Evolutionary conservation across 1,284 basidiomycete genomes (phyloP).

Genomic region (Heterobasidion occidentale): DNA sequence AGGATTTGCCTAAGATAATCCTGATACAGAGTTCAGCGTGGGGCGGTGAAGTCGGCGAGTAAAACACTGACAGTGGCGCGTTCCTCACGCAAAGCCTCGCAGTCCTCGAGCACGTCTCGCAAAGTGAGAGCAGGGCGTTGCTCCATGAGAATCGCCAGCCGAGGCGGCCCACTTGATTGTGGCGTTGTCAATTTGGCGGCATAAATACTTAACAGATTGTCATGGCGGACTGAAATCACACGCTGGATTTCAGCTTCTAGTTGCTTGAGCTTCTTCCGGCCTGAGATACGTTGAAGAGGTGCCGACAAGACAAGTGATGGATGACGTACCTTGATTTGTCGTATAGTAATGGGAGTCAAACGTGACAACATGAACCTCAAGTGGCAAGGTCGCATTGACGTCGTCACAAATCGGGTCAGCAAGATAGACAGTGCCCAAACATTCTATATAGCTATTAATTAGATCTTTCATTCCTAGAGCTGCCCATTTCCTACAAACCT

Average conservation of each 20-base stretch:
- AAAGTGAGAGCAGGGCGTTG: slow-evolving; percentile 55
- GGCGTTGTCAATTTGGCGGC: slow-evolving; percentile 55
- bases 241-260: slow-evolving; percentile 57
- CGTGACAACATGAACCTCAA: slow-evolving; percentile 58
- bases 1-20: slow-evolving; percentile 68
- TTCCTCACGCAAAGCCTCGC: slow-evolving; percentile 56
- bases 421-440: slow-evolving; percentile 55
- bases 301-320: not conserved
- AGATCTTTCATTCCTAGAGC: not conserved
- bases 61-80: slow-evolving; percentile 43
- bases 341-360: slow-evolving; percentile 64
- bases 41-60: not conserved
- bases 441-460: slow-evolving; percentile 30
- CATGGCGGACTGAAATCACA: slow-evolving; percentile 49
- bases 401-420: slow-evolving; percentile 69
- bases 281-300: not conserved
- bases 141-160: slow-evolving; percentile 57
- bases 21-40: slow-evolving; percentile 22
- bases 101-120: slow-evolving; percentile 62
- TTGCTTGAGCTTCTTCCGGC: slow-evolving; percentile 56
- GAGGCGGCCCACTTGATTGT: slow-evolving; percentile 38
- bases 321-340: slow-evolving; percentile 40
- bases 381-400: slow-evolving; percentile 39
- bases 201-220: slow-evolving; percentile 52
- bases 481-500: slow-evolving; percentile 30